phyloP scores from a whole-genome alignment of 495 filamentous ascomycete genomes.

The Penicillium canariense region DNA sequence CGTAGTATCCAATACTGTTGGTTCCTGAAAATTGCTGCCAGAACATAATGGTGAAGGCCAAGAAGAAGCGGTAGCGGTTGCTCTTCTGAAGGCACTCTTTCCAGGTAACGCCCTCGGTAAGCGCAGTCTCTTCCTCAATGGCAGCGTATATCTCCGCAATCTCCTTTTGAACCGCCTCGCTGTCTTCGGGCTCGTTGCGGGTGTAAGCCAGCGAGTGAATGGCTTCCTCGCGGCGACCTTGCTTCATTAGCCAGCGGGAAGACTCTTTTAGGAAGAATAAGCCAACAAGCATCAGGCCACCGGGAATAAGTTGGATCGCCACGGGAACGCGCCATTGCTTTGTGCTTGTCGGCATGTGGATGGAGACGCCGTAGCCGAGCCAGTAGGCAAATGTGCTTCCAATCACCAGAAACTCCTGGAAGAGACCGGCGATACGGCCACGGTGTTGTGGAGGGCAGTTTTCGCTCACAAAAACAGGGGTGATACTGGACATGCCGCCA shows the following conservation, averaged over 20 bases:
- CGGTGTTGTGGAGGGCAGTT: constrained; percentile 41
- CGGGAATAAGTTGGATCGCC: constrained; percentile 53
- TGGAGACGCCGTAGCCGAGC: constrained; percentile 53
- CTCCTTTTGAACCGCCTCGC: constrained; percentile 48
- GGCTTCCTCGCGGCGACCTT: constrained; percentile 45
- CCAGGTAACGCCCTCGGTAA: constrained; percentile 40
- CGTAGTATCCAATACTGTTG: constrained; percentile 52
- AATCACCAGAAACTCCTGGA: constrained; percentile 32
- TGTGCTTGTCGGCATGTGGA: constrained; percentile 37
- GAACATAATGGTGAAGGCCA: constrained; percentile 48
- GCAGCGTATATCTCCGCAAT: constrained; percentile 61
- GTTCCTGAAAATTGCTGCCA: constrained; percentile 55
- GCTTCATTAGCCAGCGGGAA: constrained; percentile 55
- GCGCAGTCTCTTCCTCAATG: constrained; percentile 38
- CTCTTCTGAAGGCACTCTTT: constrained; percentile 38
- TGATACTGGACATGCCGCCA: constrained; percentile 47
- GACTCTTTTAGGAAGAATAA: constrained; percentile 54
- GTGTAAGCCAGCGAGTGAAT: constrained; percentile 42
- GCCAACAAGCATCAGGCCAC: constrained; percentile 46
- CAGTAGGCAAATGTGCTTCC: constrained; percentile 39
- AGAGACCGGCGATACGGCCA: constrained; percentile 42
- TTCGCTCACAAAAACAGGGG: constrained; percentile 51
- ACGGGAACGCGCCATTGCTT: constrained; percentile 56
- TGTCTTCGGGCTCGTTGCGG: constrained; percentile 38
- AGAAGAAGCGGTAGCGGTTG: constrained; percentile 44